Evolutionary conservation across 441 rosid genomes (phyloP).

Genomic region (Gossypium davidsonii): DNA sequence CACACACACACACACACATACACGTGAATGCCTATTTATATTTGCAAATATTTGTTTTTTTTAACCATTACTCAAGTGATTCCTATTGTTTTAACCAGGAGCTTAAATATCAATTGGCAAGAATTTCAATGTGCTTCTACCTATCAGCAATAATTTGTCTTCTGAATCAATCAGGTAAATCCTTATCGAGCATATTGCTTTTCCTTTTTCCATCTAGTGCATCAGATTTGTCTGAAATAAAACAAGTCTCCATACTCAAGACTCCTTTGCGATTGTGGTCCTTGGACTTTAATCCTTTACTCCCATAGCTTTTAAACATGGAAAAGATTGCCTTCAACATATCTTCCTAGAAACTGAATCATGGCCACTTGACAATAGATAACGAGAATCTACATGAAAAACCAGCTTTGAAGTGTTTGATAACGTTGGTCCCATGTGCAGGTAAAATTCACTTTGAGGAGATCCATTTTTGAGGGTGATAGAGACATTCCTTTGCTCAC

Average conservation of each 20-base stretch:
- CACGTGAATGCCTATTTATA: background rate
- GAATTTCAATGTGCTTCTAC: conserved; percentile 17
- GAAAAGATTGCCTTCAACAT: background rate
- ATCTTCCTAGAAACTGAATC: conserved; percentile 19
- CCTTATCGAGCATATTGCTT: background rate
- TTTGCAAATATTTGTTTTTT: background rate
- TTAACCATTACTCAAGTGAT: background rate
- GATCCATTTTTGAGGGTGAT: conserved; percentile 40
- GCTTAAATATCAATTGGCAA: conserved; percentile 2
- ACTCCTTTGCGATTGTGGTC: conserved; percentile 21
- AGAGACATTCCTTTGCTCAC: conserved; percentile 61
- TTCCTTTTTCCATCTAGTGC: conserved; percentile 6
- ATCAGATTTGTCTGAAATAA: conserved; percentile 1
- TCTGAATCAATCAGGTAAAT: conserved; percentile 22
- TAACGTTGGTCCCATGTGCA: conserved; percentile 42
- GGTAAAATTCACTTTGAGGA: conserved; percentile 45
- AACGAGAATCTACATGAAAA: conserved; percentile 21
- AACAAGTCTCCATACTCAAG: background rate
- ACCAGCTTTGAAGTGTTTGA: conserved; percentile 9
- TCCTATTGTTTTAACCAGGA: conserved; percentile 16
- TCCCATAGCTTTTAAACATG: conserved; percentile 6
- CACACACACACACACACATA: too few species aligned
- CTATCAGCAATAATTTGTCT: conserved; percentile 11
- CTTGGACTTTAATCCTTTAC: conserved; percentile 1
- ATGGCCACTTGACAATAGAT: conserved; percentile 9